A percentile compares a stretch with the other conserved stretches of the same genome.
Evolutionary conservation across 257 asterid genomes (phyloP).

Genomic region (Petunia secreta): DNA sequence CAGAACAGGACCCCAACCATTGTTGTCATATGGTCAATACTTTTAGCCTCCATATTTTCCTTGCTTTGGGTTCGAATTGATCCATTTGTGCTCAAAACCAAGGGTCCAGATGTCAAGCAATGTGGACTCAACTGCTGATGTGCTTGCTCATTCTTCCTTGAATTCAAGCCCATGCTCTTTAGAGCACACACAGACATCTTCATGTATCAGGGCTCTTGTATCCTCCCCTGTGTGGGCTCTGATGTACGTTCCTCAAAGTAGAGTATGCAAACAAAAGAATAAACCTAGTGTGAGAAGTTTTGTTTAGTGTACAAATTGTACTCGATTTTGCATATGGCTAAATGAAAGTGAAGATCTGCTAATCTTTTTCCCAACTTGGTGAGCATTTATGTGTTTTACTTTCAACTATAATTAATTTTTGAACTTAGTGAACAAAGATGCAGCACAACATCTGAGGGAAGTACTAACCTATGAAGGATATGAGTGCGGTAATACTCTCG

Average conservation of each 20-base stretch:
- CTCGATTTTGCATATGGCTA: conserved; percentile 25
- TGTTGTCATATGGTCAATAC: conserved; percentile 85
- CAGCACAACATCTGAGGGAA: neutral
- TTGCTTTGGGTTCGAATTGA: conserved; percentile 90
- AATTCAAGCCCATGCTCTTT: conserved; percentile 18
- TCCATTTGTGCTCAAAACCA: conserved; percentile 72
- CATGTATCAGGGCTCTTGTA: conserved; percentile 29
- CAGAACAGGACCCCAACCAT: conserved; percentile 93
- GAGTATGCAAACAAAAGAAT: conserved; percentile 38
- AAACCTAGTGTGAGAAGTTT: conserved; percentile 38
- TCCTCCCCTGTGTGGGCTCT: conserved; percentile 13
- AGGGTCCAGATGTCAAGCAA: conserved; percentile 77
- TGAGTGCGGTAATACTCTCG: neutral
- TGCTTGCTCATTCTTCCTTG: conserved; percentile 19
- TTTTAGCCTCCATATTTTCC: conserved; percentile 86
- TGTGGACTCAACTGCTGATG: conserved; percentile 87
- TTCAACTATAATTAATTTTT: neutral
- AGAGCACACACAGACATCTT: conserved; percentile 25
- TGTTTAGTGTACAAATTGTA: conserved; percentile 35
- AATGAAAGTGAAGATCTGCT: conserved; percentile 19
- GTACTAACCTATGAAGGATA: neutral
- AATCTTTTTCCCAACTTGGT: neutral
- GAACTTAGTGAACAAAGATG: neutral
- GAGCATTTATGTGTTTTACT: conserved; percentile 19
- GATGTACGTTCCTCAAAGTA: conserved; percentile 31